A percentile compares a stretch with the other conserved stretches of the same genome.
Conservation (phyloP, 2,329 filamentous ascomycete species). For the Neofusicoccum parvum region DNA sequence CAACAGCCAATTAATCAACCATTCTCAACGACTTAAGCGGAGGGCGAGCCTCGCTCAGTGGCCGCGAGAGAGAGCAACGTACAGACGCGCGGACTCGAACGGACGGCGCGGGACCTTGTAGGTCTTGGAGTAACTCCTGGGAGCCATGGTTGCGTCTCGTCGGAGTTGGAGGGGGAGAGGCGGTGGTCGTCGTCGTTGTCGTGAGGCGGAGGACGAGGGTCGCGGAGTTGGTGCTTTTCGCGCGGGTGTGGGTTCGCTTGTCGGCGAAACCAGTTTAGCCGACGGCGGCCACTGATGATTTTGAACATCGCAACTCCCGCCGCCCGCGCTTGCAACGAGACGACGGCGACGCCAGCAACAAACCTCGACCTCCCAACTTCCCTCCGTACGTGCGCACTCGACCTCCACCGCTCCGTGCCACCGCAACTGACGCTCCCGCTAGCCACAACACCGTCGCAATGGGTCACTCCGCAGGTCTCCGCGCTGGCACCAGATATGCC, state of each 20-base stretch:
- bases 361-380: constrained; percentile 11
- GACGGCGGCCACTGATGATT: constrained; percentile 15
- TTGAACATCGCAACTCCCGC: constrained; percentile 4
- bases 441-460: constrained; percentile 43
- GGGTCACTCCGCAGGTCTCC: constrained; percentile 56
- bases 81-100: constrained; percentile 99
- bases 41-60: constrained; percentile 97
- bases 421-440: constrained; percentile 11
- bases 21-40: constrained; percentile 90
- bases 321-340: neutral
- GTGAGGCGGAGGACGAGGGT: constrained; percentile 25
- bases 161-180: constrained; percentile 4
- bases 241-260: constrained; percentile 16
- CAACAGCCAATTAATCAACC: constrained; percentile 62
- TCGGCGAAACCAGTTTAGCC: constrained; percentile 16
- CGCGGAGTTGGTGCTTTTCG: constrained; percentile 9
- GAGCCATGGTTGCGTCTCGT: constrained; percentile 40
- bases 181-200: constrained; percentile 32
- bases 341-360: constrained; percentile 20
- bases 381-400: constrained; percentile 14
- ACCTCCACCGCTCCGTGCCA: neutral
- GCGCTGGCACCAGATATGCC: constrained; percentile 47
- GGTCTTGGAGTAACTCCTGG: constrained; percentile 93
- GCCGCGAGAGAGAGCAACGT: constrained; percentile 76
- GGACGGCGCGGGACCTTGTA: constrained; percentile 97